Conservation (phyloP, 805 yeast species). For the Brettanomyces bruxellensis region DNA sequence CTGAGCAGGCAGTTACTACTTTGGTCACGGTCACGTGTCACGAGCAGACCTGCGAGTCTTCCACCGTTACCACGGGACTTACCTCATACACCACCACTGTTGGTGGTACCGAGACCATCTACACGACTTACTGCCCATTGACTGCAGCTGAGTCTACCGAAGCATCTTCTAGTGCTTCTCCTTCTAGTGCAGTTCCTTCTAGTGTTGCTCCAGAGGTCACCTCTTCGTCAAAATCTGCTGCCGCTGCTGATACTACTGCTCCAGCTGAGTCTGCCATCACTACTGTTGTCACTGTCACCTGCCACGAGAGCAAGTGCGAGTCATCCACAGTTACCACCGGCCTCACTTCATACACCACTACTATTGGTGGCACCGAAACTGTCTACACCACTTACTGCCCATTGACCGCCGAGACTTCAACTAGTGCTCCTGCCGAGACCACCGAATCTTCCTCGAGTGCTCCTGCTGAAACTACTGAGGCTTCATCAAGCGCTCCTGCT, state of each 20-base stretch:
- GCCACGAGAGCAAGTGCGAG: conserved; percentile 16
- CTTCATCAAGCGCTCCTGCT: not conserved
- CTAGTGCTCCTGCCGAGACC: not conserved
- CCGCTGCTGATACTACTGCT: not conserved
- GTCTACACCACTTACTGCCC: conserved; percentile 32
- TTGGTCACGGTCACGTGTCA: conserved; percentile 8
- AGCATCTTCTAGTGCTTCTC: not conserved
- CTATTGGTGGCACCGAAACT: conserved; percentile 26
- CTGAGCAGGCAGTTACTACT: not conserved
- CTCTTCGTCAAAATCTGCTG: conserved; percentile 1
- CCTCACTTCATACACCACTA: conserved; percentile 17
- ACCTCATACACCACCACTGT: conserved; percentile 24
- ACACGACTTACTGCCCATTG: conserved; percentile 31
- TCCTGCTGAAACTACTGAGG: not conserved
- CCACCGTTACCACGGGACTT: conserved; percentile 9
- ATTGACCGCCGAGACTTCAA: not conserved
- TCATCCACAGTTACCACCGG: conserved; percentile 19
- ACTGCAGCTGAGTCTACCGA: not conserved
- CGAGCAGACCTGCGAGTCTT: conserved; percentile 6
- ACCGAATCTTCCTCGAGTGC: too few relatives aligned
- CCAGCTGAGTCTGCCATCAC: conserved; percentile 18
- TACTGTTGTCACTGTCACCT: conserved; percentile 15
- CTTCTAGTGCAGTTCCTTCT: conserved; percentile 1
- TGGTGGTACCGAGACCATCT: conserved; percentile 26
- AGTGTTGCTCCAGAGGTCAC: conserved; percentile 2